Conservation (phyloP, 2,329 filamentous ascomycete species). For the Aspergillus amoenus region DNA sequence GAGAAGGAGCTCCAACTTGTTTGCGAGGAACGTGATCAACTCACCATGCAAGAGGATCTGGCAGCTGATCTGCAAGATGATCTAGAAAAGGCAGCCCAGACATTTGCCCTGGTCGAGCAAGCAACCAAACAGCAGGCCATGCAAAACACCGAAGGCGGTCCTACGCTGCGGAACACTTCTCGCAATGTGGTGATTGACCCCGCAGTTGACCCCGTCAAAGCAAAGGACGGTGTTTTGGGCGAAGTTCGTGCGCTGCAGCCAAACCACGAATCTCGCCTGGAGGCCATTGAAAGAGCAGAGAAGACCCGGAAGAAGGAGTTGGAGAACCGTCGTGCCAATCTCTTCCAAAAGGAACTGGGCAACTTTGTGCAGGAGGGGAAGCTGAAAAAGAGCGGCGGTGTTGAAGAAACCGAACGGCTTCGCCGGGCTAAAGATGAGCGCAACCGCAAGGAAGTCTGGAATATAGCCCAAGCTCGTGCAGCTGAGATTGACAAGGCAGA, state of each 20-base stretch:
- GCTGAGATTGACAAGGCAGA: constrained; percentile 48
- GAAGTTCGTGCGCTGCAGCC: constrained; percentile 92
- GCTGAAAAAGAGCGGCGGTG: constrained; percentile 91
- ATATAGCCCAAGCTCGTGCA: constrained; percentile 52
- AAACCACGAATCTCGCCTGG: constrained; percentile 88
- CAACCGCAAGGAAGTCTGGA: constrained; percentile 72
- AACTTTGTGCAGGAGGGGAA: constrained; percentile 85
- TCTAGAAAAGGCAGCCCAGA: constrained; percentile 89
- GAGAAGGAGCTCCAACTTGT: constrained; percentile 95
- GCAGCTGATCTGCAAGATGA: constrained; percentile 91
- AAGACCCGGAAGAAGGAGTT: constrained; percentile 87
- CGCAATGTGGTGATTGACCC: constrained; percentile 51
- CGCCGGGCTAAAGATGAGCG: constrained; percentile 83
- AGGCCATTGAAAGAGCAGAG: constrained; percentile 96
- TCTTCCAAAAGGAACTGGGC: constrained; percentile 81
- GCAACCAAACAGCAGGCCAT: constrained; percentile 94
- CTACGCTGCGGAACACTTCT: constrained; percentile 52
- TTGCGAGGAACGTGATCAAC: constrained; percentile 89
- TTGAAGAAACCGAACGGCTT: constrained; percentile 88
- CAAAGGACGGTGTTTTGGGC: constrained; percentile 86
- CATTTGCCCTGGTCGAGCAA: constrained; percentile 92
- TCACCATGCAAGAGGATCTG: constrained; percentile 95
- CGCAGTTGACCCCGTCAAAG: constrained; percentile 69
- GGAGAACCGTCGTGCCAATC: constrained; percentile 68
- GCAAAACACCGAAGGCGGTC: constrained; percentile 56